Conservation (phyloP, 176 grass and related monocot species). For the Oryza officinalis region DNA sequence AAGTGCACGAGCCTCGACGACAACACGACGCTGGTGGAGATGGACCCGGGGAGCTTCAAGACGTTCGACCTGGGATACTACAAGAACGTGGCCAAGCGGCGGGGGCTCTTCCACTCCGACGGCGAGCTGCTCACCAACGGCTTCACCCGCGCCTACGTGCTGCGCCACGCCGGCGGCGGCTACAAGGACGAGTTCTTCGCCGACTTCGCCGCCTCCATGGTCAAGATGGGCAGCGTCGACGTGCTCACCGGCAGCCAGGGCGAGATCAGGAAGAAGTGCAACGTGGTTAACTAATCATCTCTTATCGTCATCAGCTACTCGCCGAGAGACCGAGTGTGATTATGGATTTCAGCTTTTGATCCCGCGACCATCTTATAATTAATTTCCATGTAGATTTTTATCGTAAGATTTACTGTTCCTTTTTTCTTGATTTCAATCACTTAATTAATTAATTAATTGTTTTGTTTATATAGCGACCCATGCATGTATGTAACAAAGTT, state of each 20-base stretch:
- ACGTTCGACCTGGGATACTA: constrained; percentile 79
- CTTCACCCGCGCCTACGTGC: constrained; percentile 63
- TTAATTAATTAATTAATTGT: constrained; percentile 29
- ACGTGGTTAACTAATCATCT: constrained; percentile 37
- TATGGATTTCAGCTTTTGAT: constrained; percentile 4
- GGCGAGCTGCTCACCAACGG: constrained; percentile 59
- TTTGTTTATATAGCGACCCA: constrained; percentile 25
- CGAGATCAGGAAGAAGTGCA: constrained; percentile 77
- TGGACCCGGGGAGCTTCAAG: constrained; percentile 85
- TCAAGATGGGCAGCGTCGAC: constrained; percentile 59
- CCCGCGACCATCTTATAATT: not conserved
- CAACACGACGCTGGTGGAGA: constrained; percentile 71
- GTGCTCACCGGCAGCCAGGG: constrained; percentile 60
- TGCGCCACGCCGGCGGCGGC: constrained; percentile 46
- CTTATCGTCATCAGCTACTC: not conserved
- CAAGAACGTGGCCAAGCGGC: constrained; percentile 52
- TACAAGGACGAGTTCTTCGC: constrained; percentile 59
- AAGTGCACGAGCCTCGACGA: constrained; percentile 66
- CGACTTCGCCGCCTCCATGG: constrained; percentile 68
- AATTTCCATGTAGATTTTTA: constrained; percentile 8
- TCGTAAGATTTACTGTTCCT: not conserved
- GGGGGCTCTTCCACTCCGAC: constrained; percentile 87
- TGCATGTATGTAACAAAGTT: constrained; percentile 22
- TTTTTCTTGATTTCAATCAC: not conserved
- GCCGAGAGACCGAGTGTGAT: not conserved